A percentile compares a stretch with the other conserved stretches of the same genome.
phyloP scores from a whole-genome alignment of 2,329 filamentous ascomycete genomes.

The Chrysosporium queenslandicum region DNA sequence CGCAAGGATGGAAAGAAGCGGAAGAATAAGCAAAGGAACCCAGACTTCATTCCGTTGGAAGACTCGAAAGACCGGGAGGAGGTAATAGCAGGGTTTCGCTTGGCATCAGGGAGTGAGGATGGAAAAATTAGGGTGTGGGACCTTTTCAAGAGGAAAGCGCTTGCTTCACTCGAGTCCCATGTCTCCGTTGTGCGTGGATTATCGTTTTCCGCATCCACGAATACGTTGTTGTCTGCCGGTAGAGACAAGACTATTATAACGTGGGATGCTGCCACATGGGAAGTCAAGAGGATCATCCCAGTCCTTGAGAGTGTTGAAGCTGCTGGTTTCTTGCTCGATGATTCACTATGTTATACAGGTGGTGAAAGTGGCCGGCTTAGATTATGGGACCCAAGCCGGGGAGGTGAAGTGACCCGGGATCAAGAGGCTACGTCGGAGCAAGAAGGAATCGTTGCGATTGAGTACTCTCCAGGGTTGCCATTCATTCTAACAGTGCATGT shows the following conservation, averaged over 20 bases:
- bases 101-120: constrained; percentile 88
- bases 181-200: constrained; percentile 87
- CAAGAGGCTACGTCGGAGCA: constrained; percentile 53
- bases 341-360: constrained; percentile 66
- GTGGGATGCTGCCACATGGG: constrained; percentile 85
- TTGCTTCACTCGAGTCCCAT: constrained; percentile 77
- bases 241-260: constrained; percentile 89
- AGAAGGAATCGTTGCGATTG: constrained; percentile 60
- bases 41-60: constrained; percentile 23
- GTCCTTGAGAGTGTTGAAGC: constrained; percentile 78
- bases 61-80: neutral
- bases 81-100: constrained; percentile 54
- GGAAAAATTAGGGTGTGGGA: constrained; percentile 90
- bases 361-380: constrained; percentile 74
- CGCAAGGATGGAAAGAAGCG: constrained; percentile 39
- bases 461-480: constrained; percentile 55
- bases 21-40: constrained; percentile 25
- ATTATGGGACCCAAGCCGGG: constrained; percentile 70
- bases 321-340: constrained; percentile 65
- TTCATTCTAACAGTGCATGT: constrained; percentile 75
- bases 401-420: constrained; percentile 67
- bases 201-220: constrained; percentile 66
- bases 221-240: constrained; percentile 70
- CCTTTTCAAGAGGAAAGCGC: constrained; percentile 67
- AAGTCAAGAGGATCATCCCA: constrained; percentile 66